These are phyloP conservation scores for Rhododendron molle DNA, from an alignment of 148 eudicot genomes.

Conservation along the genomic window DNA sequence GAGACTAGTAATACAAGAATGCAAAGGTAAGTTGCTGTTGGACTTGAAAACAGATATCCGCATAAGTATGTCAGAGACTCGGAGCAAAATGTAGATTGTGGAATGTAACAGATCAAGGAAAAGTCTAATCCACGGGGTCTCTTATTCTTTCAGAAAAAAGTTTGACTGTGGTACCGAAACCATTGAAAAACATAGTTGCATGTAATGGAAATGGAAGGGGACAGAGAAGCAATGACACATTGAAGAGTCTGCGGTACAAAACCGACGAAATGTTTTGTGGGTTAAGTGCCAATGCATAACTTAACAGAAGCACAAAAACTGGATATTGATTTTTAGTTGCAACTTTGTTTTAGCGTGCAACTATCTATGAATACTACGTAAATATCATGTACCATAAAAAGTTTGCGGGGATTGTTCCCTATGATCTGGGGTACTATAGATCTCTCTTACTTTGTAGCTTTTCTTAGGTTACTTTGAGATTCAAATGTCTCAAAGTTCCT, in stretches of 20 bases:
- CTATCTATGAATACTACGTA: not conserved
- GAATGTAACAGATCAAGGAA: not conserved
- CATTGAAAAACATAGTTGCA: not conserved
- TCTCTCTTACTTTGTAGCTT: too few relatives aligned
- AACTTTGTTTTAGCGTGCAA: not conserved
- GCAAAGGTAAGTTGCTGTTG: not conserved
- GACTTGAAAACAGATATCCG: not conserved
- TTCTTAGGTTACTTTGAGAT: too few relatives aligned
- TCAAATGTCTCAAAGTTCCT: too few relatives aligned
- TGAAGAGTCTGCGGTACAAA: not conserved
- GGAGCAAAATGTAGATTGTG: not conserved
- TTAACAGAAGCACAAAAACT: not conserved
- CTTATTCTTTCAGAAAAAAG: not conserved
- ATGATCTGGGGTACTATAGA: not conserved
- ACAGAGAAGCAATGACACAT: not conserved
- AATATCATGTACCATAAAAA: not conserved
- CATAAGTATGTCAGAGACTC: not conserved
- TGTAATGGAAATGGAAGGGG: not conserved
- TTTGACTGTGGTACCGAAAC: not conserved
- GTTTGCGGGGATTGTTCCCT: not conserved
- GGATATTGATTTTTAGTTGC: not conserved
- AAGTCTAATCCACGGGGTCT: not conserved
- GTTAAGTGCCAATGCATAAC: not conserved
- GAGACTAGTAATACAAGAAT: not conserved
- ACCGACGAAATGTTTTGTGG: not conserved